Evolutionary conservation across 306 rosid species (phyloP).

Genomic region (Sicyos baderoa): DNA sequence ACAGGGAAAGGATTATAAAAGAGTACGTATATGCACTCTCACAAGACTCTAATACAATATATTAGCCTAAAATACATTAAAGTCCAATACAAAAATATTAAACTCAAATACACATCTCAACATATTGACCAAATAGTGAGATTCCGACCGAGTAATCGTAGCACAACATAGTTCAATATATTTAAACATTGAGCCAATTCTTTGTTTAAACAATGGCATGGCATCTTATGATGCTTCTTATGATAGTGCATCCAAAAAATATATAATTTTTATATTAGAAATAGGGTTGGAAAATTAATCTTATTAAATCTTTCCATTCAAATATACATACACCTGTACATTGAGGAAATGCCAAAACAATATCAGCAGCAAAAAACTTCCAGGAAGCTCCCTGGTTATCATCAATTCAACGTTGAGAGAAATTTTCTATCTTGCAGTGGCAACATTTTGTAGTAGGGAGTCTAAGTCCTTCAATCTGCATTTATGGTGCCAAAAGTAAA

Average conservation of each 20-base stretch:
- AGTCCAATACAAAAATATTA: too few relatives aligned
- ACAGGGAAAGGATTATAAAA: too few relatives aligned
- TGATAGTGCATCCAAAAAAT: not conserved
- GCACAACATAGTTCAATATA: too few relatives aligned
- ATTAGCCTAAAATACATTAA: too few relatives aligned
- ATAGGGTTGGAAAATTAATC: not conserved
- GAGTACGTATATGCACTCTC: too few relatives aligned
- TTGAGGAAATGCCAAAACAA: constrained; percentile 10
- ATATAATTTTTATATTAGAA: not conserved
- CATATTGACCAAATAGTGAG: too few relatives aligned
- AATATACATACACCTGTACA: constrained; percentile 10
- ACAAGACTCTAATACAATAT: too few relatives aligned
- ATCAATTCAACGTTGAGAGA: not conserved
- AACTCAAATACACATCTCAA: too few relatives aligned
- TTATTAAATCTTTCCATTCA: not conserved
- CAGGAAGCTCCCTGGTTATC: not conserved
- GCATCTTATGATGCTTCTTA: constrained; percentile 4
- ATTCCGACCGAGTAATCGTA: too few relatives aligned
- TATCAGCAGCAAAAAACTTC: constrained; percentile 6
- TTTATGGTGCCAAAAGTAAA: constrained; percentile 9
- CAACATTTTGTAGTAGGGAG: constrained; percentile 44
- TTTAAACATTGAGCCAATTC: too few relatives aligned
- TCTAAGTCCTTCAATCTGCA: constrained; percentile 80
- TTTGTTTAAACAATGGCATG: not conserved
- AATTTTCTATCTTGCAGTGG: constrained; percentile 43